Percentiles rank a stretch among this genome's conserved stretches.
Conservation (phyloP, 2,329 filamentous ascomycete genomes). For the Penicillium oxalicum region DNA sequence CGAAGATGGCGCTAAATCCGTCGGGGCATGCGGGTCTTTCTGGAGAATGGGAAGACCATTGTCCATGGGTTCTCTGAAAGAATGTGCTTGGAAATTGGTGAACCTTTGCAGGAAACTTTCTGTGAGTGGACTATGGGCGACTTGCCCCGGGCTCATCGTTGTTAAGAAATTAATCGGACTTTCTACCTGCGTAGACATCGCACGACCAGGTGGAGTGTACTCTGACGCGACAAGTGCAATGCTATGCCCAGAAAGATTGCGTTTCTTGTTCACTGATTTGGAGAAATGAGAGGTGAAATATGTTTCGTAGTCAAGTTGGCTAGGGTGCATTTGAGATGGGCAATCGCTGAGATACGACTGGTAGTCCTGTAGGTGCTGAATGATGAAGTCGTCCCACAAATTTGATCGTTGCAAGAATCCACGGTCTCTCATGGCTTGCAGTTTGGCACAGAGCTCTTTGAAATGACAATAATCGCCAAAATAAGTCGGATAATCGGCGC, state of each 20-base stretch:
- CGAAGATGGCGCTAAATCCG: not conserved
- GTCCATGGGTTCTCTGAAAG: conserved; percentile 10
- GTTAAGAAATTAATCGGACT: not conserved
- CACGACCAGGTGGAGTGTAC: conserved; percentile 3
- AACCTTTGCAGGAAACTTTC: conserved; percentile 22
- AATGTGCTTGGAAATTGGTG: conserved; percentile 21
- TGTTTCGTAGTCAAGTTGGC: conserved; percentile 31
- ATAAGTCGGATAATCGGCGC: conserved; percentile 36
- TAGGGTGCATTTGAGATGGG: conserved; percentile 16
- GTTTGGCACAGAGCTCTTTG: conserved; percentile 30
- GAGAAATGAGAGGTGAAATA: conserved; percentile 34
- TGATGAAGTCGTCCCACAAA: conserved; percentile 45
- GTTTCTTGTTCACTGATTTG: conserved; percentile 31
- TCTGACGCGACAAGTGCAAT: conserved; percentile 29
- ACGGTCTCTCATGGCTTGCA: conserved; percentile 27
- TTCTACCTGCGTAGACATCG: conserved; percentile 1
- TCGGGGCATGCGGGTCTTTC: not conserved
- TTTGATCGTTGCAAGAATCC: conserved; percentile 31
- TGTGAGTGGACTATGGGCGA: conserved; percentile 20
- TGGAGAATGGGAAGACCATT: not conserved
- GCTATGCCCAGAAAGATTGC: conserved; percentile 29
- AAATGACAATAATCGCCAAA: conserved; percentile 36
- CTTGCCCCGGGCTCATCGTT: not conserved
- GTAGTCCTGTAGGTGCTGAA: conserved; percentile 36
- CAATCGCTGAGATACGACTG: conserved; percentile 28